Base-by-base conservation (phyloP, 2,329 filamentous ascomycete genomes). In the Paecilomyces sp. region DNA sequence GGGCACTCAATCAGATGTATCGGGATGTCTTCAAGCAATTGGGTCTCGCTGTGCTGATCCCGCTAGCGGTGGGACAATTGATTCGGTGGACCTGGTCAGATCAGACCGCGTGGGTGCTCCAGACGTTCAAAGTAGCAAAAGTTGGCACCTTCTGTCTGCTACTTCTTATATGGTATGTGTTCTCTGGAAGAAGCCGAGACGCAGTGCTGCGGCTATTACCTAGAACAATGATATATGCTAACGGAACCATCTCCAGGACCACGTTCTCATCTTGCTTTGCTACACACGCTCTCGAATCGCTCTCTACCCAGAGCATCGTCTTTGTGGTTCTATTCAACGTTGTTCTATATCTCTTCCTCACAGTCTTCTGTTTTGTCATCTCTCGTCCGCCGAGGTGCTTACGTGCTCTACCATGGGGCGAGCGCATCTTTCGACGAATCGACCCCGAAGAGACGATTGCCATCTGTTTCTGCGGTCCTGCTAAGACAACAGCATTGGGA, bases 381-480 rank as follows among this genome's bases (percentile, higher is more conserved):
- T 84, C 80, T 66, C 79, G 69, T 3, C 74, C 74, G 5, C 74
- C 74, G 0, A 60, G 53, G 7, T 47, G 65, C 2, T 61, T 74
- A 2, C 61, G 57, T 4, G 64, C 62, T 22, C 57, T 58, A 2
- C 25, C 33, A 9, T 69, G 64, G 68, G 64, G 60, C 1, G 57
- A 62, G 13, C 55, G 61, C n/a, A 54, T 74, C 2, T 70, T 76
- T 47, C 64, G 62, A 36, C 64, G 62, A 28, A 62, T 89, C 69
- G 74, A 81, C 0, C 82, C 81, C 41, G 81, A 83, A 60, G 85
- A 90, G 65, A 83, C 87, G 0, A 83, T 90, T 56, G 87, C 88
- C 0, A 83, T 89, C 13, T 90, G 87, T 65, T 90, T 90, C 72
- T 90, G 87, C 66, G 86, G 85, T 28, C 87, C 88, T 0, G 88